Conservation (phyloP, 2,329 filamentous ascomycete species). For the Magnaporthiopsis incrustans region DNA sequence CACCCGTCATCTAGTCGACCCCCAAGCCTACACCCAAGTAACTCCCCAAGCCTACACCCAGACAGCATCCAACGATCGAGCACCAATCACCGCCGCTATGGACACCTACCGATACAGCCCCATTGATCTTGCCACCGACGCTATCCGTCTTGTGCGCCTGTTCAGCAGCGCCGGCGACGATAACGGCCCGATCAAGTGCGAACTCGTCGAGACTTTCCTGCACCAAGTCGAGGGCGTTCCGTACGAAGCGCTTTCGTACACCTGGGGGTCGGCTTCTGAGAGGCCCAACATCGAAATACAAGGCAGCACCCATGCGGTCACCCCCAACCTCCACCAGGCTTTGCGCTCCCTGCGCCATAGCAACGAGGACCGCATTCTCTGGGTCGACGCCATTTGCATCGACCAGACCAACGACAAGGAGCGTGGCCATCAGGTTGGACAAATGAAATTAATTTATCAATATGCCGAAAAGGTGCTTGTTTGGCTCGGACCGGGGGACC, state of each 20-base stretch:
- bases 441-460: too few species aligned
- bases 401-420: too few species aligned
- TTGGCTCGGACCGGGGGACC: too few species aligned
- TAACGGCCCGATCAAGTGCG: slow-evolving; percentile 9
- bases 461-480: too few species aligned
- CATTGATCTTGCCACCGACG: slow-evolving; percentile 3
- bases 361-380: too few species aligned
- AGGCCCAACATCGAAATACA: background rate
- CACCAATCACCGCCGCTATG: background rate
- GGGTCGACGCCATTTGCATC: too few species aligned
- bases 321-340: slow-evolving; percentile 1
- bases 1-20: too few species aligned
- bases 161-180: background rate
- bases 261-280: slow-evolving; percentile 10
- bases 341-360: too few species aligned
- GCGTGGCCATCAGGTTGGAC: too few species aligned
- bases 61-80: too few species aligned
- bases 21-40: too few species aligned
- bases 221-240: slow-evolving; percentile 7
- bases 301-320: background rate
- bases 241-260: slow-evolving; percentile 16
- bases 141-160: slow-evolving; percentile 1
- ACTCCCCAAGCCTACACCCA: too few species aligned
- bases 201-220: slow-evolving; percentile 12
- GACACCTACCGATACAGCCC: background rate